A percentile compares a stretch with the other conserved stretches of the same genome.
phyloP scores from a whole-genome alignment of 257 asterid genomes.

The Fraxinus cuspidata region DNA sequence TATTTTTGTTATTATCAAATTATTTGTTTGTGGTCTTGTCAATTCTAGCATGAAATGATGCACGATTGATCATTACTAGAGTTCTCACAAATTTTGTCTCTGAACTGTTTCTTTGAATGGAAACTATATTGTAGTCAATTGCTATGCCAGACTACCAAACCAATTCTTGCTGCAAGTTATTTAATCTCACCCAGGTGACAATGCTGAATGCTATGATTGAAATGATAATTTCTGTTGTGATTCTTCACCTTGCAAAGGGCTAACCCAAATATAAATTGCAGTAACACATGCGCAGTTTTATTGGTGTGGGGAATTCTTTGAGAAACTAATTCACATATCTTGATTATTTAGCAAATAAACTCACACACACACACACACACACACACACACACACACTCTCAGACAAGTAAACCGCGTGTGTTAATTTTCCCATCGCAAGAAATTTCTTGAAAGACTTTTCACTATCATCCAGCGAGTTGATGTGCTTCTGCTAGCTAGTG shows the following conservation, averaged over 20 bases:
- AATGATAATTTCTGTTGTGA: not conserved
- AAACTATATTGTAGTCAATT: not conserved
- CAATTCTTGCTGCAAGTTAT: slow-evolving; percentile 21
- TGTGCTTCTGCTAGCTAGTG: not conserved
- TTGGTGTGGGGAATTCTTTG: not conserved
- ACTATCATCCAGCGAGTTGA: not conserved
- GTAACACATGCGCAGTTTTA: not conserved
- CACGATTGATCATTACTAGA: slow-evolving; percentile 7
- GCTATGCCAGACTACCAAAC: not conserved
- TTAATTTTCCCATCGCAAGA: not conserved
- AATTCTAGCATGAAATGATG: slow-evolving; percentile 1
- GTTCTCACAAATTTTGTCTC: not conserved
- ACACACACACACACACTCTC: too few species aligned
- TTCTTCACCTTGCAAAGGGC: not conserved
- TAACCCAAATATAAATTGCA: not conserved
- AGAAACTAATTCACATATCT: not conserved
- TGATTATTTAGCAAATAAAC: too few species aligned
- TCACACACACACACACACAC: too few species aligned
- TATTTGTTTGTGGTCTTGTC: not conserved
- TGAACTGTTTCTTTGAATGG: slow-evolving; percentile 9
- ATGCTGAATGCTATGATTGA: slow-evolving; percentile 14
- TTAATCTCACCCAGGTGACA: slow-evolving; percentile 5
- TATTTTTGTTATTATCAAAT: not conserved
- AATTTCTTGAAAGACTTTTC: not conserved
- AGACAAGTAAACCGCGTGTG: not conserved